Conservation (phyloP, 1,284 basidiomycete genomes). For the Puccinia triticina region DNA sequence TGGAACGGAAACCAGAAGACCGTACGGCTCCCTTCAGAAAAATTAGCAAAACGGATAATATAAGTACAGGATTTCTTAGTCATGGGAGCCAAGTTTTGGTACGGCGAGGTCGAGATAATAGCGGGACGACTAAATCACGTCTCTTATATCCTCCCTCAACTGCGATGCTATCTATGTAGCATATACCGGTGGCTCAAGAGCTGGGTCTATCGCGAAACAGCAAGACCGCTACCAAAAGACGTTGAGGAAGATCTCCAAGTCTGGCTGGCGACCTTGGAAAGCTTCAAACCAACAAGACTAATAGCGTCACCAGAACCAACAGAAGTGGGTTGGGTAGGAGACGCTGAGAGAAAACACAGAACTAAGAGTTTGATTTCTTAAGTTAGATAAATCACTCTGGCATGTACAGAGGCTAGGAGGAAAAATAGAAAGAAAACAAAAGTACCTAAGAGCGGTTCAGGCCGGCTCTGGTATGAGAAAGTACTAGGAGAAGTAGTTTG, state of each 20-base stretch:
- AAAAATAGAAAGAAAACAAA: too few species aligned
- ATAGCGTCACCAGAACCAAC: too few species aligned
- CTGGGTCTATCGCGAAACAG: too few species aligned
- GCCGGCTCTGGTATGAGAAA: neutral
- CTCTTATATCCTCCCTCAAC: too few species aligned
- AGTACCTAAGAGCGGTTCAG: too few species aligned
- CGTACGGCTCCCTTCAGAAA: neutral
- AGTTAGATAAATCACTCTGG: too few species aligned
- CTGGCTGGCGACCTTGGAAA: neutral
- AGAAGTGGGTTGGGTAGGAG: too few species aligned
- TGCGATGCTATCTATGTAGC: too few species aligned
- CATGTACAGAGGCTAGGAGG: too few species aligned
- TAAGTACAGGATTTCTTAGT: neutral
- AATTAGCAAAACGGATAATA: neutral
- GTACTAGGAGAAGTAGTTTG: neutral
- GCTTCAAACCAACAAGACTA: too few species aligned
- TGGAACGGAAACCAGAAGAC: slow-evolving; percentile 3
- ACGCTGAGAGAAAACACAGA: too few species aligned
- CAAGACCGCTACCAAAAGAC: neutral
- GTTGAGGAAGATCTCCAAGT: neutral
- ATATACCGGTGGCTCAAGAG: neutral
- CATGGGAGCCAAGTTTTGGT: neutral
- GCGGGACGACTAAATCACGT: neutral
- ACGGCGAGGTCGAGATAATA: neutral
- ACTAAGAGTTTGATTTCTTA: too few species aligned